Evolutionary conservation across 495 filamentous ascomycete genomes (phyloP), one percentile per base, ranked within the genome.

Genomic region (Trichoderma parareesei): DNA sequence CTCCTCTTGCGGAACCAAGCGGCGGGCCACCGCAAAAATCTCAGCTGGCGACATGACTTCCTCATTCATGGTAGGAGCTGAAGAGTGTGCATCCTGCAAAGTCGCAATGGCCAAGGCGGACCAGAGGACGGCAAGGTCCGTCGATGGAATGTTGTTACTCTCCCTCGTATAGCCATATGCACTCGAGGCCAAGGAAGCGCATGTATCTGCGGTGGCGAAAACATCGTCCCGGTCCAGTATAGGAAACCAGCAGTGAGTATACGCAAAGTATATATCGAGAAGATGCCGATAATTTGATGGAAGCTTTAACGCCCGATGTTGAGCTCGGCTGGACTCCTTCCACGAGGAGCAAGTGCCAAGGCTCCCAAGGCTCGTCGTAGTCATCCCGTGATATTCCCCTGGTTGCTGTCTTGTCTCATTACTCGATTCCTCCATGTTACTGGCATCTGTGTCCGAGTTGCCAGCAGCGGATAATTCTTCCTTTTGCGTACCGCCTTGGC

Each of bases 211-310:
- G 48, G 74, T 73, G 41, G 81, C 81, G 61, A 71, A 77, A 60
- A 90, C 76, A 64, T 85, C 85, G 69, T 89, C 85, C 69, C 89
- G 90, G 37, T 89, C 85, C 41, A 87, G 75, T 46, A 90, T 84
- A 4, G 89, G 89, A 18, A 91, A 80, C 88, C 88, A 92, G 11
- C 80, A 81, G 70, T 90, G 85, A 3, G 88, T 91, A 63, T 85
- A 83, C 4, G 88, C 84, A 69, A 90, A 90, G 69, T 89, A 90
- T 7, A 87, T 78, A 69, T 92, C 87, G 33, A 92, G 74, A 3
- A 91, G 73, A 38, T 83, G 81, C 69, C 87, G 88, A 6, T 85
- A 81, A 63, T 88, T 83, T 27, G 79, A 71, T 13, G 88, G 88
- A 2, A 89, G 76, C 62, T 76, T 76, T 7, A 82, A 65, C 70